A percentile compares a stretch with the other conserved stretches of the same genome.
phyloP scores from a whole-genome alignment of 192 early-diverging fungal species.

The Rhizophagus prolifer region DNA sequence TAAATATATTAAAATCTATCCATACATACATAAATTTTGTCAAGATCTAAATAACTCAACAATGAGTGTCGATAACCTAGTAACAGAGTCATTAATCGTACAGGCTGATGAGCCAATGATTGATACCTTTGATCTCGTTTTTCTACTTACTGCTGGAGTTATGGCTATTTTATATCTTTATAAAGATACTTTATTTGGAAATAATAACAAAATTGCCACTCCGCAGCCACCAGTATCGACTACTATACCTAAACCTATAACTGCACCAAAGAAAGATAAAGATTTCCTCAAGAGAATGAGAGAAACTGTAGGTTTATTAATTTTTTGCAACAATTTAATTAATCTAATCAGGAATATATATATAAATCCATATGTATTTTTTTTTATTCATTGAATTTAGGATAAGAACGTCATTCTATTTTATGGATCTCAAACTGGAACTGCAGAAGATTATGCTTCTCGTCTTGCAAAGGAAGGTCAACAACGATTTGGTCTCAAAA shows the following conservation, averaged over 20 bases:
- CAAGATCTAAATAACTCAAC: not conserved
- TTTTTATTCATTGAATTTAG: constrained; percentile 33
- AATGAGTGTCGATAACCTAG: not conserved
- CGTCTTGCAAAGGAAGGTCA: constrained; percentile 85
- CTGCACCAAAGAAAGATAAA: constrained; percentile 40
- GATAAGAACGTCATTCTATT: constrained; percentile 82
- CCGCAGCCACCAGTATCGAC: not conserved
- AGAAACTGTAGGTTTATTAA: constrained; percentile 41
- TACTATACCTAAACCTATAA: constrained; percentile 22
- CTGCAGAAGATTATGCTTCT: constrained; percentile 96
- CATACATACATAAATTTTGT: too few relatives aligned
- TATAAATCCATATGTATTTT: not conserved
- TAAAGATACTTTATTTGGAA: constrained; percentile 7
- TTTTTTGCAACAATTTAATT: not conserved
- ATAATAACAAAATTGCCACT: not conserved
- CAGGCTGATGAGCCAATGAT: constrained; percentile 15
- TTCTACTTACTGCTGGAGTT: not conserved
- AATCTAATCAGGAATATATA: too few relatives aligned
- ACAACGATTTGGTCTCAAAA: constrained; percentile 67
- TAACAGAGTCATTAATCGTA: not conserved
- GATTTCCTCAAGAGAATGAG: constrained; percentile 59
- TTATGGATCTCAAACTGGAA: constrained; percentile 98
- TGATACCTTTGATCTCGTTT: constrained; percentile 22
- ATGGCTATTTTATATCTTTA: not conserved
- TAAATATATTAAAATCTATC: too few relatives aligned